phyloP scores from a whole-genome alignment of 345 rosid genomes.

The Salix viminalis region DNA sequence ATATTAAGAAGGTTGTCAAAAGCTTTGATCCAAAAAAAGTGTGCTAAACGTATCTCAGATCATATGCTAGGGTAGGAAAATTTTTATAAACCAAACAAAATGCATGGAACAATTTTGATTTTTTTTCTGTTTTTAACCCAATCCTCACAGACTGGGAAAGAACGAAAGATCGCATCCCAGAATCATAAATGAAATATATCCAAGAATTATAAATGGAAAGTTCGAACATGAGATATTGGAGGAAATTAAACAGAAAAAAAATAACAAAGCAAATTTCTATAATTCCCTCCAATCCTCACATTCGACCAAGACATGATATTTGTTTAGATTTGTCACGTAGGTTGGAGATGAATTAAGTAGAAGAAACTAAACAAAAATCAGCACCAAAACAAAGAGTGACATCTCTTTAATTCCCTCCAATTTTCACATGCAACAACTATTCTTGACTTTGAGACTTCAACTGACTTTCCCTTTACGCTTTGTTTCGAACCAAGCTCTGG shows the following conservation, averaged over 20 bases:
- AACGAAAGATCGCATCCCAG: too few relatives aligned
- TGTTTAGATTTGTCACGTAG: neutral
- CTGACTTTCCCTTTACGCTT: neutral
- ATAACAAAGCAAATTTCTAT: too few relatives aligned
- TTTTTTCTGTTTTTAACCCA: too few relatives aligned
- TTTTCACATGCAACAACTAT: neutral
- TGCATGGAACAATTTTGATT: too few relatives aligned
- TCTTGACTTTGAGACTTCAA: neutral
- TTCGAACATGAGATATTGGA: neutral
- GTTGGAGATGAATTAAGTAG: neutral
- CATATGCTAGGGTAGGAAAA: too few relatives aligned
- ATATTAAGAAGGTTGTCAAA: too few relatives aligned
- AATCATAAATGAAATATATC: neutral
- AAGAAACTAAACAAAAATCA: neutral
- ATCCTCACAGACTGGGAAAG: too few relatives aligned
- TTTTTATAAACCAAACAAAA: too few relatives aligned
- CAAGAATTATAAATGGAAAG: too few relatives aligned
- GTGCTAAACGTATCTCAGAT: too few relatives aligned
- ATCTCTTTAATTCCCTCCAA: neutral
- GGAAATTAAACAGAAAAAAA: neutral
- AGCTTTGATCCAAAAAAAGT: too few relatives aligned
- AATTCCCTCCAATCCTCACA: neutral
- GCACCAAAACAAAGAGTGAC: neutral
- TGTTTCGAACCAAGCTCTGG: neutral
- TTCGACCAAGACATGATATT: neutral